Percentiles rank a stretch among this genome's conserved stretches.
These are phyloP conservation scores for Fusarium sp. DNA, from an alignment of 2,329 filamentous ascomycete species.

Conservation along the genomic window DNA sequence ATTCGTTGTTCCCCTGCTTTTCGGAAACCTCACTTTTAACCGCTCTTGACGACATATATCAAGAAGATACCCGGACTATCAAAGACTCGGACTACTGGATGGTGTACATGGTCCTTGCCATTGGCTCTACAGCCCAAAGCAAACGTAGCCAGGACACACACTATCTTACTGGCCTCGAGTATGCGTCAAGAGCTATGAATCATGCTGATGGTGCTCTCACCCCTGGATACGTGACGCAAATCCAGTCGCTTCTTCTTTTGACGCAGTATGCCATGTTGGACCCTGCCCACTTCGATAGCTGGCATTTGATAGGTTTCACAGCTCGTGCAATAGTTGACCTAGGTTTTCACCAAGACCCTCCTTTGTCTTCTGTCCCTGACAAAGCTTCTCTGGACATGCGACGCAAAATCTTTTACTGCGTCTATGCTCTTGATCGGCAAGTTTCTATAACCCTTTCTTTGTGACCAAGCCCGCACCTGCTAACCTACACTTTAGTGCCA, in stretches of 20 bases:
- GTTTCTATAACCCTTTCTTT: constrained; percentile 33
- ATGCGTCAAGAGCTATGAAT: constrained; percentile 71
- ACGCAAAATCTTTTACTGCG: constrained; percentile 86
- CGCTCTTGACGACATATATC: constrained; percentile 84
- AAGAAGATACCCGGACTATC: constrained; percentile 70
- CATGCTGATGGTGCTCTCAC: constrained; percentile 85
- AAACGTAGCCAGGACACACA: constrained; percentile 72
- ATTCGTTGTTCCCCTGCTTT: constrained; percentile 83
- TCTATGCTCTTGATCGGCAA: constrained; percentile 88
- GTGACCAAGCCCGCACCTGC: neutral
- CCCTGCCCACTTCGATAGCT: constrained; percentile 90
- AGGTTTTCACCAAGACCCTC: constrained; percentile 91
- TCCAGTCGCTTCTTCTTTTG: constrained; percentile 86
- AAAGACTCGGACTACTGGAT: constrained; percentile 82
- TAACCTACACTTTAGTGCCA: constrained; percentile 65
- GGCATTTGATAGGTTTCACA: constrained; percentile 92
- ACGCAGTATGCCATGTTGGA: constrained; percentile 92
- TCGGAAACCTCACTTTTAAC: constrained; percentile 80
- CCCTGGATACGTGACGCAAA: constrained; percentile 84
- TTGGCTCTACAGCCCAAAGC: constrained; percentile 79
- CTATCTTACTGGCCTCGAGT: constrained; percentile 65
- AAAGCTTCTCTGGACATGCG: constrained; percentile 78
- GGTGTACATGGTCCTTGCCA: constrained; percentile 88
- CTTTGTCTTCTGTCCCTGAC: constrained; percentile 72
- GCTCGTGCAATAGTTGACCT: constrained; percentile 88